Conservation (phyloP, 129 eudicot species). For the Arctium minus region DNA sequence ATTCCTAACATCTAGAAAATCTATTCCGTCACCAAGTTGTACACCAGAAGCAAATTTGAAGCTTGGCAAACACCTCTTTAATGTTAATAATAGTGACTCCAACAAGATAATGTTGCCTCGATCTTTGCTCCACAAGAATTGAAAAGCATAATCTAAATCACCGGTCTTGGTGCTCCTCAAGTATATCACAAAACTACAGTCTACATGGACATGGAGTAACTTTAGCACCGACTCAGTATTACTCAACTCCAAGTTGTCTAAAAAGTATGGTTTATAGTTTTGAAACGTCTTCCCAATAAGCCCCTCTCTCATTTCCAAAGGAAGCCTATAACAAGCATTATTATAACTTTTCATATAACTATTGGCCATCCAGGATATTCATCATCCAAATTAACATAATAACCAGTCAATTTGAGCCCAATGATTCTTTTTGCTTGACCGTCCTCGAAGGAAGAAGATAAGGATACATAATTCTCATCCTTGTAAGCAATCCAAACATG, state of each 20-base stretch:
- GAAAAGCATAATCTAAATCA: neutral
- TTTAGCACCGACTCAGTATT: no score
- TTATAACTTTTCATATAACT: no score
- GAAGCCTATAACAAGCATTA: neutral
- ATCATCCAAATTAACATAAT: neutral
- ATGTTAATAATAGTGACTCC: neutral
- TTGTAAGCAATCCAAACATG: slow-evolving; percentile 3
- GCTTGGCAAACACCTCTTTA: neutral
- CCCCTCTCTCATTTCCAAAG: neutral
- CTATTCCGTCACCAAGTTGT: neutral
- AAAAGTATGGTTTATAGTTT: neutral
- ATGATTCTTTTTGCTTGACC: neutral
- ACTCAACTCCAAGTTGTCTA: neutral
- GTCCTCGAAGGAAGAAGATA: neutral
- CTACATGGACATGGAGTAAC: neutral
- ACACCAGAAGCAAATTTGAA: neutral
- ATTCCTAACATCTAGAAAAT: no score
- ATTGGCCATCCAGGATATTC: no score
- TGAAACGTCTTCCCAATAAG: neutral
- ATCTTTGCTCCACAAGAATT: neutral
- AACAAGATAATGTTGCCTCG: neutral
- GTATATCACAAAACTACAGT: neutral
- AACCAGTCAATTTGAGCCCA: neutral
- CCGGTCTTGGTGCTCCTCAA: neutral
- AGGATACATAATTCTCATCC: neutral